Conservation (phyloP, 1,139 yeast genomes). For the Scheffersomyces titani region DNA sequence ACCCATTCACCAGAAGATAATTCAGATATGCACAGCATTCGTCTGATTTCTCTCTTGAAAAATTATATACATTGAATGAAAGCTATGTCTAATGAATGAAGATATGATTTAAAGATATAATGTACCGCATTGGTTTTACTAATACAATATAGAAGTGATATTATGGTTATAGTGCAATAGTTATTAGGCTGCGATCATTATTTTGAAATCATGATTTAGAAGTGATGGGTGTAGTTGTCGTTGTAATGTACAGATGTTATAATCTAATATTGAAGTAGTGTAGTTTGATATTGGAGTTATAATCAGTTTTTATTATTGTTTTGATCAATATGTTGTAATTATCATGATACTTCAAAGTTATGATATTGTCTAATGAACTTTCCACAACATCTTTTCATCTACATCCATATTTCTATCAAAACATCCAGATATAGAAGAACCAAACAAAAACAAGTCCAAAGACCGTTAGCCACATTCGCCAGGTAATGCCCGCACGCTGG, state of each 20-base stretch:
- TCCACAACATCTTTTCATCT: background rate
- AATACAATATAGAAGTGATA: background rate
- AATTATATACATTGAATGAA: slow-evolving; percentile 1
- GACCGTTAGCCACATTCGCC: slow-evolving; percentile 76
- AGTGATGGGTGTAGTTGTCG: background rate
- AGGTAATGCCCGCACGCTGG: slow-evolving; percentile 74
- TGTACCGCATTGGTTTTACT: background rate
- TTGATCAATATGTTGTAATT: background rate
- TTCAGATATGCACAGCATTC: slow-evolving; percentile 9
- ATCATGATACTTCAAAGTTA: background rate
- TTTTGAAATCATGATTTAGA: background rate
- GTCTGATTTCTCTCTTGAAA: slow-evolving; percentile 12
- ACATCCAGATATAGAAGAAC: slow-evolving; percentile 84
- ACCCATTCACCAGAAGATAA: slow-evolving; percentile 4
- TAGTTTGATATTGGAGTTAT: background rate
- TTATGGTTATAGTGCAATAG: background rate
- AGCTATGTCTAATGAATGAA: background rate
- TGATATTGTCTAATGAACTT: background rate
- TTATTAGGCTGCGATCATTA: background rate
- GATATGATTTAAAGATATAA: background rate
- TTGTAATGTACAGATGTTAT: background rate
- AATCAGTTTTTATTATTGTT: too few relatives aligned
- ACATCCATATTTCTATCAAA: slow-evolving; percentile 19
- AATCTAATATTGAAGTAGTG: background rate
- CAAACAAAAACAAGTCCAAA: slow-evolving; percentile 61